Base-by-base conservation (phyloP, 2,329 filamentous ascomycete species). In the Podosphaera leucotricha region DNA sequence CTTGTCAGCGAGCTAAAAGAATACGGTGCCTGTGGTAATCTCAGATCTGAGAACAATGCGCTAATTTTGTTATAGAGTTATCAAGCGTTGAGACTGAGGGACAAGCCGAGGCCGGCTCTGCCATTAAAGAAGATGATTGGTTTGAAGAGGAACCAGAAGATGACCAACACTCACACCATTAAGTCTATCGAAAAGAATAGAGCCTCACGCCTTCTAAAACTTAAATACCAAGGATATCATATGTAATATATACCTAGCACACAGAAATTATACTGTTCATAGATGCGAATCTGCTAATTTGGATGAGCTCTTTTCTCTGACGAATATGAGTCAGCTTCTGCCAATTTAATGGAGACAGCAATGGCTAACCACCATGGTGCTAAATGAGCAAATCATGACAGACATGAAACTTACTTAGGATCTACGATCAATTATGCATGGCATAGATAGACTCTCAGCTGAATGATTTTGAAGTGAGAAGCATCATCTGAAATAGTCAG, bases 81-180 rank as follows among this genome's bases (percentile, higher is more conserved):
- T 84, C 92, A 71, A 73, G 78, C 56, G 86, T 94, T 54, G 90
- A 98, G 66, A 78, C 95, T 53, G 87, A 95, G 71, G 87, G 87
- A 53, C 75, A 83, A 64, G 74, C 80, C 53, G 67, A 70, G 54
- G 62, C 65, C 48, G 71, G 70, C 51, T 70, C 74, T 61, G 67
- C 16, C 8, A 16, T 19, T 13, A 6, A 28, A n/a, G 43, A 44
- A 11, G 38, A 39, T n/a, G 22, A 39, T 19, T 39, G 38, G 43
- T n/a, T 33, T 21, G 43, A 44, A n/a, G 36, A 39, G 16, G 43
- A 44, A 13, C 43, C 43, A 1, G 43, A 44, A 20, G 43, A 44
- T 15, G 36, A 44, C 15, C 22, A 30, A 39, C 26, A 44, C 10
- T 16, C 24, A 40, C 21, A 40, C 18, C 43, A 44, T 33, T 42